Percentiles rank a stretch among this genome's conserved stretches.
These are phyloP conservation scores for Litsea cubeba DNA, from an alignment of 164 flowering plant species.

Conservation along the genomic window DNA sequence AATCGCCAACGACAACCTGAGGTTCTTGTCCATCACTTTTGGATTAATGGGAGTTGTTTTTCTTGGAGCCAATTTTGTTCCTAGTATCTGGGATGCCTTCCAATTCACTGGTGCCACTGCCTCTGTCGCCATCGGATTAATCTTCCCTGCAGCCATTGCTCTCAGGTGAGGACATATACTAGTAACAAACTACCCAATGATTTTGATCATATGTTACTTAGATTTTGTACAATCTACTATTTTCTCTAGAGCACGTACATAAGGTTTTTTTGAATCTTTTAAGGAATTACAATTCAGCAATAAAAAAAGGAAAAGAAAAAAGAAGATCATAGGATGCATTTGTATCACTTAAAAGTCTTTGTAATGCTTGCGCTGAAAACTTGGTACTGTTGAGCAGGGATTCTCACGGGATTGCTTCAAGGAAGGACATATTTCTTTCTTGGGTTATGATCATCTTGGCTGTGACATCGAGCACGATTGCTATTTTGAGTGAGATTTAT, in stretches of 20 bases:
- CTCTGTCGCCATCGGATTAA: slow-evolving; percentile 57
- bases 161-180: slow-evolving; percentile 36
- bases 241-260: no score
- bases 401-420: slow-evolving; percentile 57
- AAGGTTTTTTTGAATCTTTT: no score
- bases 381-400: slow-evolving; percentile 36
- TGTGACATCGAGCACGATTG: slow-evolving; percentile 66
- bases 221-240: no score
- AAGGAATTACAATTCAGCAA: no score
- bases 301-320: no score
- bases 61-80: slow-evolving; percentile 67
- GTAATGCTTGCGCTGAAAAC: no score
- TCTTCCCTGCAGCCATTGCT: slow-evolving; percentile 70
- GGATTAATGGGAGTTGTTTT: slow-evolving; percentile 52
- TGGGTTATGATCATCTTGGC: slow-evolving; percentile 72
- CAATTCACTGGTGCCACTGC: slow-evolving; percentile 82
- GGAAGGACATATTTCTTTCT: slow-evolving; percentile 48
- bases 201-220: no score
- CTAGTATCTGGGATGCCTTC: slow-evolving; percentile 82
- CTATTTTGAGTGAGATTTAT: slow-evolving; percentile 61
- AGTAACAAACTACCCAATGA: neutral
- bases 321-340: no score
- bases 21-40: slow-evolving; percentile 46
- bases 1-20: slow-evolving; percentile 35
- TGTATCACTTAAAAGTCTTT: no score